Percentiles rank a stretch among this genome's conserved stretches.
phyloP scores from a whole-genome alignment of 306 rosid species.

The Ochetophila trinervis region DNA sequence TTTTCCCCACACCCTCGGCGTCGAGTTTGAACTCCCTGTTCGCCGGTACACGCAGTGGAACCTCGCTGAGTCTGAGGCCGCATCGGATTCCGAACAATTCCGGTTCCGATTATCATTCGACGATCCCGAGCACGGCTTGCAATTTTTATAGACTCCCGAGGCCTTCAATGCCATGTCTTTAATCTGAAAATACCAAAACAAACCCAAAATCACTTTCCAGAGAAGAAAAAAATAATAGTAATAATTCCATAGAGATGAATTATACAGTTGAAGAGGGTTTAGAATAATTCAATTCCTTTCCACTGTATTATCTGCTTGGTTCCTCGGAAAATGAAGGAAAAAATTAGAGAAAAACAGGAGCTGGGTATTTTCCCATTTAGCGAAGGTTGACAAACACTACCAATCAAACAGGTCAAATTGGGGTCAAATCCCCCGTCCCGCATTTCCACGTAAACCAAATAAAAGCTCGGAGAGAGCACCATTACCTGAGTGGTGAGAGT shows the following conservation, averaged over 20 bases:
- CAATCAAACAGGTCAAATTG: background rate
- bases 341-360: conserved; percentile 1
- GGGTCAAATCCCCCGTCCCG: background rate
- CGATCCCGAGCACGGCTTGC: conserved; percentile 90
- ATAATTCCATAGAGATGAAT: no score
- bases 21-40: conserved; percentile 81
- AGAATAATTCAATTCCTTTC: no score
- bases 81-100: conserved; percentile 65
- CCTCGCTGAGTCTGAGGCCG: conserved; percentile 77
- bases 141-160: conserved; percentile 87
- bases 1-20: conserved; percentile 85
- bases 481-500: conserved; percentile 84
- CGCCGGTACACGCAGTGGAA: conserved; percentile 68
- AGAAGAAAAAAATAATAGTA: no score
- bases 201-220: background rate
- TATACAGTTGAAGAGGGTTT: no score
- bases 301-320: conserved; percentile 1
- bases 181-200: conserved; percentile 59
- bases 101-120: conserved; percentile 44
- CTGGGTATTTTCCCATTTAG: conserved; percentile 5
- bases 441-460: conserved; percentile 29
- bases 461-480: background rate
- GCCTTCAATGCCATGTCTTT: conserved; percentile 97
- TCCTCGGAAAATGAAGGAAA: background rate
- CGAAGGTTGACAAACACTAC: conserved; percentile 11